Conservation (phyloP, 2,329 filamentous ascomycete genomes). For the Ceratocystis cacaofunesta region DNA sequence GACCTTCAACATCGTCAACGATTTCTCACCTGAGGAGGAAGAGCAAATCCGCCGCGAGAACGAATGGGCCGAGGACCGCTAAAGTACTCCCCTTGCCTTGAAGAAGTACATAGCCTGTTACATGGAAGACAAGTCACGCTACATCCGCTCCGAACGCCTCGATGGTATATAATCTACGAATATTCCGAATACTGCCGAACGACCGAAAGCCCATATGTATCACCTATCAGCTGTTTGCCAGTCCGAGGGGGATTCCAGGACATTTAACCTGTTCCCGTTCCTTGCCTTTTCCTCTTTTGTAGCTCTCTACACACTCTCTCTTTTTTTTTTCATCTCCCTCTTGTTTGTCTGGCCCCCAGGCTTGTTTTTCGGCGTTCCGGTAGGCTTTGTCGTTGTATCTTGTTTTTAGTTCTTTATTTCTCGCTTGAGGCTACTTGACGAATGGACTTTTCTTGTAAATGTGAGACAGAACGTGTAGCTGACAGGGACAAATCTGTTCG, state of each 20-base stretch:
- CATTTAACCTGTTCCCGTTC: neutral
- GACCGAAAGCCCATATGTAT: neutral
- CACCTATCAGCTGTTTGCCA: neutral
- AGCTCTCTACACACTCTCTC: neutral
- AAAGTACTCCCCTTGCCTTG: conserved; percentile 22
- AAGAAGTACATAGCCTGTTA: neutral
- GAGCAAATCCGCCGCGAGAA: conserved; percentile 91
- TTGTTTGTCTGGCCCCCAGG: neutral
- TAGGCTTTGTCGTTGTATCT: neutral
- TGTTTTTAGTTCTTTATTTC: neutral
- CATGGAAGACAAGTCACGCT: neutral
- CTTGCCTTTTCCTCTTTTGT: neutral
- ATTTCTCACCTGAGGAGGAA: conserved; percentile 97
- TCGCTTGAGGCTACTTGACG: neutral
- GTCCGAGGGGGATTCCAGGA: neutral
- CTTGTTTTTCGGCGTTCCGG: neutral
- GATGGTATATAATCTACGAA: neutral
- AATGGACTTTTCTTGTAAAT: neutral
- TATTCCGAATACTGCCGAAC: neutral
- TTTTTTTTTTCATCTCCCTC: neutral
- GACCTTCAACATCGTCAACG: conserved; percentile 99
- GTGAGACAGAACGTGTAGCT: neutral
- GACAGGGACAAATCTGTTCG: too few species aligned
- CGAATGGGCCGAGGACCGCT: conserved; percentile 79
- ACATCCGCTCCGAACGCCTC: neutral